Evolutionary conservation across 331 rosid species (phyloP).

Genomic region (Spiraea crenata): DNA sequence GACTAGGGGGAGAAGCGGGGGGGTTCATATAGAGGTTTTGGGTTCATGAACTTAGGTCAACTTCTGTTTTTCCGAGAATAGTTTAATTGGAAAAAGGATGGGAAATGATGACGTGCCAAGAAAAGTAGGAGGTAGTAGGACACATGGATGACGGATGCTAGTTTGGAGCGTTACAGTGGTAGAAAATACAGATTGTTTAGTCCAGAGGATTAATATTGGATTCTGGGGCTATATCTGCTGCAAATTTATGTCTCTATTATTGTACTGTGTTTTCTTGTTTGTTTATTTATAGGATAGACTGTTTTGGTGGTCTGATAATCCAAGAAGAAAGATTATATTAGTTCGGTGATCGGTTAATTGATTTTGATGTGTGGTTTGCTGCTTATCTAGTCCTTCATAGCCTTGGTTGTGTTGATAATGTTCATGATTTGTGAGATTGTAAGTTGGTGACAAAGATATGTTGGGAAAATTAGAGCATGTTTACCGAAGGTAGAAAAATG

Average conservation of each 20-base stretch:
- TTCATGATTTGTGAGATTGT: too few relatives aligned
- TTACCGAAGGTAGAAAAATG: too few relatives aligned
- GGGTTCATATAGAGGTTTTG: conserved; percentile 24
- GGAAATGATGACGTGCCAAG: not conserved
- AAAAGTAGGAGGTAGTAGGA: not conserved
- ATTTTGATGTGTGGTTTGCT: too few relatives aligned
- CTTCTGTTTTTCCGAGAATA: not conserved
- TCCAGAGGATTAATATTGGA: not conserved
- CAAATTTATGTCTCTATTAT: not conserved
- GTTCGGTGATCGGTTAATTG: too few relatives aligned
- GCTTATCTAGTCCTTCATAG: too few relatives aligned
- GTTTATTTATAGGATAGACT: too few relatives aligned
- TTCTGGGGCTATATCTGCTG: not conserved
- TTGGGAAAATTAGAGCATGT: too few relatives aligned
- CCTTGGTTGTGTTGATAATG: too few relatives aligned
- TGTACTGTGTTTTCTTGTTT: not conserved
- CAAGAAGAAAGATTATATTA: too few relatives aligned
- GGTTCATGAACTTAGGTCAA: conserved; percentile 39
- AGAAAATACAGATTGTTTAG: not conserved
- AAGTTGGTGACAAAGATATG: too few relatives aligned
- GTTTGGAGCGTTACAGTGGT: not conserved
- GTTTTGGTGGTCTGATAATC: too few relatives aligned
- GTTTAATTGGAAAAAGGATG: not conserved
- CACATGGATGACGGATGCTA: not conserved
- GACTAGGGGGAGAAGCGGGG: not conserved